A percentile compares a stretch with the other conserved stretches of the same genome.
Evolutionary conservation across 148 eudicot genomes (phyloP).

Genomic region (Rhododendron mucronatum): DNA sequence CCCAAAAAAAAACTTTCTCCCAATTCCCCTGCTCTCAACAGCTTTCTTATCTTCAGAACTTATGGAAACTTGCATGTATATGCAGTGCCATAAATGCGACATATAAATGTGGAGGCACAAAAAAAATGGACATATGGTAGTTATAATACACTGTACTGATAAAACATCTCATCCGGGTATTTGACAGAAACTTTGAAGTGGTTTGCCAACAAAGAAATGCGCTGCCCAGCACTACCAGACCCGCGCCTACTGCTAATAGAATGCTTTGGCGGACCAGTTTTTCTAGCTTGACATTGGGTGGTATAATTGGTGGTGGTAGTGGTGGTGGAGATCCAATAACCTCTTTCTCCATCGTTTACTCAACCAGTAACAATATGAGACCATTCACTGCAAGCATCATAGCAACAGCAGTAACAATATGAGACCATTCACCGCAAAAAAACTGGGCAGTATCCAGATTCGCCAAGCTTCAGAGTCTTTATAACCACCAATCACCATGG

Average conservation of each 20-base stretch:
- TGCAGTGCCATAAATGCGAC: constrained; percentile 6
- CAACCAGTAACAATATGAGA: background rate
- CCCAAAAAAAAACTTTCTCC: constrained; percentile 22
- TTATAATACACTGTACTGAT: constrained; percentile 47
- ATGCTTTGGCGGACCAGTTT: constrained; percentile 31
- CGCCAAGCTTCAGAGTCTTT: too few species aligned
- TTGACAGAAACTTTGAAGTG: constrained; percentile 62
- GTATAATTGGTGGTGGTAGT: constrained; percentile 33
- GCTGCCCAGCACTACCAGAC: constrained; percentile 57
- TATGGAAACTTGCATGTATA: constrained; percentile 58
- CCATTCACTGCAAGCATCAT: too few species aligned
- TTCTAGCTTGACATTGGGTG: constrained; percentile 26
- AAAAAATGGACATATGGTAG: background rate
- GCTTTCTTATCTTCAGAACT: constrained; percentile 40
- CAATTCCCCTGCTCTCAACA: constrained; percentile 48
- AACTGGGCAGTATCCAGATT: background rate
- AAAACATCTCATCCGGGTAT: constrained; percentile 45
- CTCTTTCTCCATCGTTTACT: too few species aligned
- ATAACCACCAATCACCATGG: too few species aligned
- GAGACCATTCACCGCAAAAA: too few species aligned
- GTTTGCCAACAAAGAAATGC: constrained; percentile 51
- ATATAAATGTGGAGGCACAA: background rate
- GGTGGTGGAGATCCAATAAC: background rate
- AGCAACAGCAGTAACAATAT: too few species aligned
- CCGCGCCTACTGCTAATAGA: constrained; percentile 57